These are phyloP conservation scores for Mycena amicta DNA, from an alignment of 768 basidiomycete species.

Conservation along the genomic window DNA sequence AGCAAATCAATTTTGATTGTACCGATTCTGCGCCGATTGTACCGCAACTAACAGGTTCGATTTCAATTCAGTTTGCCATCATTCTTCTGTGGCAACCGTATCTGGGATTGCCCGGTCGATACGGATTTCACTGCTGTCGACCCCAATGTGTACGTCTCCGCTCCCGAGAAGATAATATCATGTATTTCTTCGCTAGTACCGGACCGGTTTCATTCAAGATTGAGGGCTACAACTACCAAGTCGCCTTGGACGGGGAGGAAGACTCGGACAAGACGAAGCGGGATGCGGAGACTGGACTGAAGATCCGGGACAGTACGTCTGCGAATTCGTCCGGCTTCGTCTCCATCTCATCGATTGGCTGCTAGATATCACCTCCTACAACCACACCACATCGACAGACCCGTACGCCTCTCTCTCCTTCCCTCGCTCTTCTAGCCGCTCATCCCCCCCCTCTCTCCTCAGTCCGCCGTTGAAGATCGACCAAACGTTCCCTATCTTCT, in stretches of 20 bases:
- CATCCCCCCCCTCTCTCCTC: not conserved
- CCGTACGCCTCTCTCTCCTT: not conserved
- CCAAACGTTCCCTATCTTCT: slow-evolving; percentile 12
- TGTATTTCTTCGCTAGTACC: slow-evolving; percentile 5
- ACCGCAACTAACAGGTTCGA: no score
- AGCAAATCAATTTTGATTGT: no score
- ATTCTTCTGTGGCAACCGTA: no score
- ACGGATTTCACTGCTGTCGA: slow-evolving; percentile 10
- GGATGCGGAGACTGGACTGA: no score
- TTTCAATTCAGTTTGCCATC: no score
- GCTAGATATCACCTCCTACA: slow-evolving; percentile 11
- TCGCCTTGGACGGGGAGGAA: not conserved
- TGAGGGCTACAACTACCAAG: slow-evolving; percentile 14
- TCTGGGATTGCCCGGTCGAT: no score
- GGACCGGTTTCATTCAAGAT: slow-evolving; percentile 13
- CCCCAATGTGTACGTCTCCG: not conserved
- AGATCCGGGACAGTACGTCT: not conserved
- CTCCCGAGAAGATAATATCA: not conserved
- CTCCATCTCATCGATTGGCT: not conserved
- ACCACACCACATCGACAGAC: slow-evolving; percentile 3
- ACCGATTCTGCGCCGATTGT: no score
- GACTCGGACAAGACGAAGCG: not conserved
- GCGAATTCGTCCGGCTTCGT: no score
- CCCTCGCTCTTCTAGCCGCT: not conserved
- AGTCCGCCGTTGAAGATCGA: slow-evolving; percentile 11